Percentiles rank a stretch among this genome's conserved stretches.
phyloP scores from a whole-genome alignment of 257 asterid genomes.

The Eucommia ulmoides region DNA sequence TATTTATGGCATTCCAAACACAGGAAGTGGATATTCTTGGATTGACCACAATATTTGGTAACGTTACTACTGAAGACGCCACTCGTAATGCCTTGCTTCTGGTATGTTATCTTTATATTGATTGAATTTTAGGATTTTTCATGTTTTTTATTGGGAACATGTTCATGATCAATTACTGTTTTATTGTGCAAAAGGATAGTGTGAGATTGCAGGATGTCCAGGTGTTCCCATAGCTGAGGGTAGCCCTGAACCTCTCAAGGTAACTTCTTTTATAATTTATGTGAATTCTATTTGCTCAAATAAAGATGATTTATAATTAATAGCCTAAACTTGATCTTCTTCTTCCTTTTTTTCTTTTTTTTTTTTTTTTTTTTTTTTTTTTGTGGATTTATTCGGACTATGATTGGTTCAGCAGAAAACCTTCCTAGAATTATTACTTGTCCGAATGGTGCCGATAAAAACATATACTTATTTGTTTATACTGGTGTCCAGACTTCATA shows the following conservation, averaged over 20 bases:
- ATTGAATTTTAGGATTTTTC: constrained; percentile 6
- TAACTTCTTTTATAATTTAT: constrained; percentile 12
- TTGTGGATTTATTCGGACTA: neutral
- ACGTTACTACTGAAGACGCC: constrained; percentile 67
- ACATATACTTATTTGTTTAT: too few species aligned
- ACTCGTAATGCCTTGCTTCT: constrained; percentile 81
- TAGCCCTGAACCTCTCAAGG: constrained; percentile 74
- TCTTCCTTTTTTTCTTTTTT: neutral
- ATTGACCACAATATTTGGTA: constrained; percentile 85
- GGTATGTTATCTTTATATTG: constrained; percentile 35
- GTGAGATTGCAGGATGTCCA: constrained; percentile 94
- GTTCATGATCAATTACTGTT: constrained; percentile 36
- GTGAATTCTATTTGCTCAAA: neutral
- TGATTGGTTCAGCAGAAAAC: neutral
- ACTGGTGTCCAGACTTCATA: too few species aligned
- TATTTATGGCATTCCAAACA: constrained; percentile 88
- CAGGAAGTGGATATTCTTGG: constrained; percentile 74
- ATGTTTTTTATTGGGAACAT: constrained; percentile 11
- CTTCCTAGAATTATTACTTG: neutral
- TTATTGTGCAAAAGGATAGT: constrained; percentile 86
- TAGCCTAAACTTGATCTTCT: neutral
- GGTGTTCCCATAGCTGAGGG: constrained; percentile 92
- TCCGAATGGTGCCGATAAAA: neutral
- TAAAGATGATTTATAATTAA: neutral
- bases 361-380: neutral